These are phyloP conservation scores for Aspergillus ibericus DNA, from an alignment of 2,329 filamentous ascomycete species.

Conservation along the genomic window DNA sequence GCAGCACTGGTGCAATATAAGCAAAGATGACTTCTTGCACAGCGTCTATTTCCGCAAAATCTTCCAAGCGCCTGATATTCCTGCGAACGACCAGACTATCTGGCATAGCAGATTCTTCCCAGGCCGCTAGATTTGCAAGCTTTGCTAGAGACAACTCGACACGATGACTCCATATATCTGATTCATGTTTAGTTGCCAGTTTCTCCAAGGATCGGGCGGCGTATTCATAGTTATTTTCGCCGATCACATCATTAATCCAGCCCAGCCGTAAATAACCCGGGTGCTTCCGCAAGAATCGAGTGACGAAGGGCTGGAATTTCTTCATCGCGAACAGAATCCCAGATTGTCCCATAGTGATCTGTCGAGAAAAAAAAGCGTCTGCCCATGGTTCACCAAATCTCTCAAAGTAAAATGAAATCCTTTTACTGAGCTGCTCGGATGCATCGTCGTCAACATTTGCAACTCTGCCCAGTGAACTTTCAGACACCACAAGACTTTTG, in stretches of 20 bases:
- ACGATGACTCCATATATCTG: constrained; percentile 87
- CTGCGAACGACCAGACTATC: constrained; percentile 42
- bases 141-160: constrained; percentile 89
- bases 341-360: constrained; percentile 67
- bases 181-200: constrained; percentile 70
- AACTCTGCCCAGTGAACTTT: constrained; percentile 15
- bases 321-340: constrained; percentile 67
- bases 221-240: constrained; percentile 70
- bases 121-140: constrained; percentile 69
- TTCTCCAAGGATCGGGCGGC: constrained; percentile 71
- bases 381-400: constrained; percentile 55
- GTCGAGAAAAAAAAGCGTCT: constrained; percentile 74
- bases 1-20: constrained; percentile 67
- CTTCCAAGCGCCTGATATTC: constrained; percentile 57
- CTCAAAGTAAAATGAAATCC: constrained; percentile 49
- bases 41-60: constrained; percentile 66
- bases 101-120: constrained; percentile 31
- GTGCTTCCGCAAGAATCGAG: constrained; percentile 72
- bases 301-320: constrained; percentile 72
- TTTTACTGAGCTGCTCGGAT: constrained; percentile 35
- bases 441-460: constrained; percentile 25
- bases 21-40: constrained; percentile 78
- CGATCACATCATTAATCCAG: constrained; percentile 91
- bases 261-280: constrained; percentile 73
- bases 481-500: constrained; percentile 23